These are phyloP conservation scores for Lentinula boryana DNA, from an alignment of 768 basidiomycete species.

Conservation along the genomic window DNA sequence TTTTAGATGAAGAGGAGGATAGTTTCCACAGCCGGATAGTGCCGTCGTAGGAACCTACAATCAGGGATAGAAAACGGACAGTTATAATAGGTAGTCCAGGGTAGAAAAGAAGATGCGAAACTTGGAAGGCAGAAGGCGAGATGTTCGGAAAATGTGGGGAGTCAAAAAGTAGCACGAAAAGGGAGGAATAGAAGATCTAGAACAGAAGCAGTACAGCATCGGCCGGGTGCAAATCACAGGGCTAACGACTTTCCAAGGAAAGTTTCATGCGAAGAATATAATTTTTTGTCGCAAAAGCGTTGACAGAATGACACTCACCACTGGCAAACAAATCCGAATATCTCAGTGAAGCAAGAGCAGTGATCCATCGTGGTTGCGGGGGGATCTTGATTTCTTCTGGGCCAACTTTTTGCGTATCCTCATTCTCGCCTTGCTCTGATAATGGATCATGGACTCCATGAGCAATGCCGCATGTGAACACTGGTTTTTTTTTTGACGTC, in stretches of 20 bases:
- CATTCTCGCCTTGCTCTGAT: background rate
- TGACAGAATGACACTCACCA: conserved; percentile 39
- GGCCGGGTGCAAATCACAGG: background rate
- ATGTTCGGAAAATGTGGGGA: background rate
- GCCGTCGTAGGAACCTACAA: conserved; percentile 89
- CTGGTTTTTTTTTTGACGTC: conserved; percentile 90
- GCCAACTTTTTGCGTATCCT: background rate
- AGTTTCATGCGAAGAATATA: no score
- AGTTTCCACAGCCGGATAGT: conserved; percentile 88
- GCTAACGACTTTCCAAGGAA: no score
- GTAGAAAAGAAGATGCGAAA: background rate
- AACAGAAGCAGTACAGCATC: background rate
- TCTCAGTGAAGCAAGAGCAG: conserved; percentile 70
- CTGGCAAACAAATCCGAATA: conserved; percentile 92
- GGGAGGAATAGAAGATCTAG: background rate
- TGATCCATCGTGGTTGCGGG: conserved; percentile 77
- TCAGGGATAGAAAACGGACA: background rate
- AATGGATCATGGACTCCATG: conserved; percentile 70
- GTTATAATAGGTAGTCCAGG: background rate
- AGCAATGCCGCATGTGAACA: conserved; percentile 80
- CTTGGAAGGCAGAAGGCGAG: background rate
- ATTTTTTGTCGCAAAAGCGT: background rate
- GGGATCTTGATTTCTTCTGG: background rate
- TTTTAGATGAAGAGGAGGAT: background rate
- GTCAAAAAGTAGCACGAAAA: background rate